Conservation (phyloP, 1,284 basidiomycete species). For the Cystobasidium slooffiae region DNA sequence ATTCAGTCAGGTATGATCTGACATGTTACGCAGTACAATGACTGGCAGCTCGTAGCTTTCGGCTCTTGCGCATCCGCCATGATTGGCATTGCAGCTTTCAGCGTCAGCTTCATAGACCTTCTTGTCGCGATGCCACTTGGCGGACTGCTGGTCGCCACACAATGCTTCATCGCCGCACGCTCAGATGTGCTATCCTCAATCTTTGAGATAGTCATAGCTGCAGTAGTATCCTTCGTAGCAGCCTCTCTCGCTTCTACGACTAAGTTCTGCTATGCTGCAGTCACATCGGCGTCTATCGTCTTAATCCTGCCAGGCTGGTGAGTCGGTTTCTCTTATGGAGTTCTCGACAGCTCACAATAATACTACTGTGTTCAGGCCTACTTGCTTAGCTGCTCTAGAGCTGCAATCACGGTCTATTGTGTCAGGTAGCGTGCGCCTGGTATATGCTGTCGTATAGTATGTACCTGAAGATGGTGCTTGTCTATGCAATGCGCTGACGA, state of each 20-base stretch:
- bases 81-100: conserved; percentile 73
- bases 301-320: conserved; percentile 76
- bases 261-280: conserved; percentile 81
- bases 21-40: conserved; percentile 61
- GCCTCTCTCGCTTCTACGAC: conserved; percentile 73
- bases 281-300: conserved; percentile 82
- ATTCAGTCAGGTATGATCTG: conserved; percentile 58
- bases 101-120: conserved; percentile 78
- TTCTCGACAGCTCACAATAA: too few relatives aligned
- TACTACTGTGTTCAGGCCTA: too few relatives aligned
- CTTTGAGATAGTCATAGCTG: conserved; percentile 65
- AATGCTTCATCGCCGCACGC: conserved; percentile 68
- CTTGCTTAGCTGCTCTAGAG: conserved; percentile 72
- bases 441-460: conserved; percentile 78
- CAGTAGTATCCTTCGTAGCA: conserved; percentile 71
- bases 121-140: conserved; percentile 77
- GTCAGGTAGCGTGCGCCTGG: conserved; percentile 80
- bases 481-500: conserved; percentile 11
- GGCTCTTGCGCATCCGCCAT: conserved; percentile 80
- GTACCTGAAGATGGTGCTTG: conserved; percentile 34
- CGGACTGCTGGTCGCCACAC: conserved; percentile 74
- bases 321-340: too few relatives aligned
- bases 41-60: conserved; percentile 71
- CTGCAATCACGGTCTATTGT: conserved; percentile 66
- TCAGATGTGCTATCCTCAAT: conserved; percentile 85